Base-by-base conservation (phyloP, 768 basidiomycete species). In the Rhizopogon vinicolor region DNA sequence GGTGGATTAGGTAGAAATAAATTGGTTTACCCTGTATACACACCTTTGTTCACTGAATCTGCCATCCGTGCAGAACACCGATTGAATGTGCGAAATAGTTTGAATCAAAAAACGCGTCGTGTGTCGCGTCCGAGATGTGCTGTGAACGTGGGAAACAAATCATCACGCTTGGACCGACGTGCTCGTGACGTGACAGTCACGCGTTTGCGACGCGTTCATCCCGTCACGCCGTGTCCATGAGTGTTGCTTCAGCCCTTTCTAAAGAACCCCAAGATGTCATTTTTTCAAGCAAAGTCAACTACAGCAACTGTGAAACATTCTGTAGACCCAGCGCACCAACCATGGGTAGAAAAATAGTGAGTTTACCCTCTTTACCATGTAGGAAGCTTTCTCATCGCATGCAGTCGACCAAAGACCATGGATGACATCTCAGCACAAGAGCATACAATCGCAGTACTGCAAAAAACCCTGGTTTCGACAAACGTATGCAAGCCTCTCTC, bases 261-360 rank as follows among this genome's bases (percentile, higher is more conserved):
- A 31, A 25, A 16, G 35, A 25, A 25, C 25, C 25, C 54, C n/a
- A 44, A 44, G 58, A 87, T 89, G 85, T 75, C 83, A 55, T 90
- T 91, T 76, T 89, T 91, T 68, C 80, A 79, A 63, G 64, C 71
- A 46, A 69, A 75, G 33, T 69, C 75, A 9, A 70, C 61, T 51
- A 80, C 77, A 64, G 49, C 72, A 45, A 56, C 73, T 31, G 63
- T 71, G 59, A 78, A 80, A 61, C 81, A 81, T 53, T 58, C 64
- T 1, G 71, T 77, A 9, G 83, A 85, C 54, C 84, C 84, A 12
- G 76, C 75, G 19, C 68, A 84, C 40, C 91, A 93, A 66, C 93
- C 97, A 58, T 99, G 97, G 97, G 94, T 99, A 0, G 97, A 99
- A 74, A 98, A 98, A 82, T 99, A 98, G 94, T 95, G 41, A 49